These are phyloP conservation scores for Neoboletus brunneissimus DNA, from an alignment of 768 basidiomycete species.

Conservation along the genomic window DNA sequence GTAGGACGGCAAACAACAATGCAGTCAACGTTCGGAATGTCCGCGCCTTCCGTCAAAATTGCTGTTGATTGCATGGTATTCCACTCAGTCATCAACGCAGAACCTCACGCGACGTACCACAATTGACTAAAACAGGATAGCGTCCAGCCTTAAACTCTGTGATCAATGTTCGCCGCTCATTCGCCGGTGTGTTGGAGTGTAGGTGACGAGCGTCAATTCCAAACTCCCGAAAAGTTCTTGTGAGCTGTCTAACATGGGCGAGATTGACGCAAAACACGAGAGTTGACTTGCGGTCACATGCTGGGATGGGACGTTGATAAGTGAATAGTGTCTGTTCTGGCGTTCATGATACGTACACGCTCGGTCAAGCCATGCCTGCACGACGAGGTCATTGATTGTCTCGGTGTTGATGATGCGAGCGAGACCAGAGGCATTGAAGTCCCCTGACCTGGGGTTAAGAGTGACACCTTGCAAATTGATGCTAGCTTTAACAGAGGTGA, in stretches of 20 bases:
- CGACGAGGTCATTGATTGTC: constrained; percentile 72
- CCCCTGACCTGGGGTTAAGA: constrained; percentile 66
- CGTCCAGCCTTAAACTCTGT: constrained; percentile 63
- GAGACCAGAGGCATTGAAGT: constrained; percentile 77
- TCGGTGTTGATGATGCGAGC: constrained; percentile 80
- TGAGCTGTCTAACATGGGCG: constrained; percentile 73
- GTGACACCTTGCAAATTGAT: constrained; percentile 68
- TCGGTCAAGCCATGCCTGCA: constrained; percentile 82
- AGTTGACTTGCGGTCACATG: constrained; percentile 74
- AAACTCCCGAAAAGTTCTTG: constrained; percentile 63
- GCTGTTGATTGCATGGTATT: constrained; percentile 36
- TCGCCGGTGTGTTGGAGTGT: constrained; percentile 61
- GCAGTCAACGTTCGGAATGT: constrained; percentile 94
- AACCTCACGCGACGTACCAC: constrained; percentile 49
- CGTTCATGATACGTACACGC: constrained; percentile 52
- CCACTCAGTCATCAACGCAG: not conserved
- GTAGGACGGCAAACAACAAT: constrained; percentile 87
- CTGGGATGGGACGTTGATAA: not conserved
- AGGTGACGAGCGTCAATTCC: constrained; percentile 87
- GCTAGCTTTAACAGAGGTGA: constrained; percentile 76
- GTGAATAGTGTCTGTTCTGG: constrained; percentile 2
- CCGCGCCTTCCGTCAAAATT: constrained; percentile 89
- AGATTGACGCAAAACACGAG: constrained; percentile 90
- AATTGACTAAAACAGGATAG: constrained; percentile 89
- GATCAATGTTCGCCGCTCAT: constrained; percentile 64